Base-by-base conservation (phyloP, 331 rosid species). In the Arachis monticola region DNA sequence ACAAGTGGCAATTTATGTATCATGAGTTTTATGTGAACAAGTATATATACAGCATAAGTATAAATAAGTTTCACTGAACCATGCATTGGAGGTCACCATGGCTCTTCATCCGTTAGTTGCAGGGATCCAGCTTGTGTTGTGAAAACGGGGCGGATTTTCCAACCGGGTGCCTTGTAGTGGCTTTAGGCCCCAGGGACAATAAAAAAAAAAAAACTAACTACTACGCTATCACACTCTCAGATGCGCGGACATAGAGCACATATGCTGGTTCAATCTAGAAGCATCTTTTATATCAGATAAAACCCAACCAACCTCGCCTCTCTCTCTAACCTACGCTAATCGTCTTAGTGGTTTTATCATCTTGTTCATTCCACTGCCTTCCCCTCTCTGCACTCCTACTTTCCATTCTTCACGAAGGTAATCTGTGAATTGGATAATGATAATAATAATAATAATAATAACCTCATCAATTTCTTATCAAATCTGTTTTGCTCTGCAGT, bases 261-360 rank as follows among this genome's bases (percentile, higher is more conserved):
- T 50, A 4, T 12, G 17, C 56, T 51, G 4, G 56, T 13, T 4
- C 1, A 1, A 63, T 63, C 78, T 74, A 64, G 77, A 73, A 73
- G 14, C 35, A 10, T 73, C 69, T 27, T 35, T 10, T 48, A 47
- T 59, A 11, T 31, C 41, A 74, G 62, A 74, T 53, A 53, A 53
- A 53, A 53, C 59, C 59, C 59, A 13, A 10, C 14, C 55, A 10
- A 10, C 56, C 4, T 38, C 52, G n/a, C 7, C 51, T 13, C 38
- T 14, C 42, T 10, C 10, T n/a, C n/a, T n/a, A n/a, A n/a, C n/a
- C n/a, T n/a, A n/a, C n/a, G n/a, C 60, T 41, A 14, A 11, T 10
- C 27, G 40, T 7, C 11, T 74, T 61, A 17, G 63, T 71, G 78
- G 61, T 48, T 13, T 74, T 63, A 48, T 73, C 77, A 17, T 17